Conservation (phyloP, 441 rosid species). For the Euphorbia celastroides region DNA sequence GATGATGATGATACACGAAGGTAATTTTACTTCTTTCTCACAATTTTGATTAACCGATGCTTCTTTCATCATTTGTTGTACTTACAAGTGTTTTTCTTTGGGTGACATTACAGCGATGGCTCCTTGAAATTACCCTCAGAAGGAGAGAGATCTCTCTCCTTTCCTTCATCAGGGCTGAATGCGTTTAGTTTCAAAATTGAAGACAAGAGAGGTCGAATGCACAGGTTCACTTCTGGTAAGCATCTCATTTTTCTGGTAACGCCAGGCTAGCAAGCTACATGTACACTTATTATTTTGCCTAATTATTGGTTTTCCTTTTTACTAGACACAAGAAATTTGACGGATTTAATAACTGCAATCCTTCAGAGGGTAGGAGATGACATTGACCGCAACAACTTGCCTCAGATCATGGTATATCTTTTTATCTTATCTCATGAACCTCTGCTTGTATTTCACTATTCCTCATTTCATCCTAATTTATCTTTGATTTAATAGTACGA, state of each 20-base stretch:
- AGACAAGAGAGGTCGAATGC: slow-evolving; percentile 81
- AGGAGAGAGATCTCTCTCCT: slow-evolving; percentile 51
- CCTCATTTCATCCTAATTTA: slow-evolving; percentile 14
- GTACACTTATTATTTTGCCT: no score
- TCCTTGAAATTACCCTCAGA: slow-evolving; percentile 79
- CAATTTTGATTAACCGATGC: slow-evolving; percentile 10
- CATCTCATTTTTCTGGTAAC: slow-evolving; percentile 4
- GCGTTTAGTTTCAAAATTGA: slow-evolving; percentile 77
- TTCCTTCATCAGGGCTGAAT: slow-evolving; percentile 39
- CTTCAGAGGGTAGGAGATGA: slow-evolving; percentile 85
- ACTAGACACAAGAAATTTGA: slow-evolving; percentile 64
- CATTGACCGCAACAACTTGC: slow-evolving; percentile 68
- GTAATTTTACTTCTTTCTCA: slow-evolving; percentile 28
- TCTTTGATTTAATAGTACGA: slow-evolving; percentile 54
- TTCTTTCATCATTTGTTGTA: slow-evolving; percentile 4
- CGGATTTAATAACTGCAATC: slow-evolving; percentile 72
- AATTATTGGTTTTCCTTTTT: slow-evolving; percentile 19
- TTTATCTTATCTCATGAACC: not conserved
- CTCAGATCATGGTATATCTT: slow-evolving; percentile 69
- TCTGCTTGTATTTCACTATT: not conserved
- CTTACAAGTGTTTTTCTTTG: slow-evolving; percentile 15
- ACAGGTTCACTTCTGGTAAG: slow-evolving; percentile 87
- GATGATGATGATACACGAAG: slow-evolving; percentile 86
- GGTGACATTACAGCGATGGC: slow-evolving; percentile 59
- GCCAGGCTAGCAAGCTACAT: not conserved